Base-by-base conservation (phyloP, 257 asterid genomes). In the Solanum tacnaense region DNA sequence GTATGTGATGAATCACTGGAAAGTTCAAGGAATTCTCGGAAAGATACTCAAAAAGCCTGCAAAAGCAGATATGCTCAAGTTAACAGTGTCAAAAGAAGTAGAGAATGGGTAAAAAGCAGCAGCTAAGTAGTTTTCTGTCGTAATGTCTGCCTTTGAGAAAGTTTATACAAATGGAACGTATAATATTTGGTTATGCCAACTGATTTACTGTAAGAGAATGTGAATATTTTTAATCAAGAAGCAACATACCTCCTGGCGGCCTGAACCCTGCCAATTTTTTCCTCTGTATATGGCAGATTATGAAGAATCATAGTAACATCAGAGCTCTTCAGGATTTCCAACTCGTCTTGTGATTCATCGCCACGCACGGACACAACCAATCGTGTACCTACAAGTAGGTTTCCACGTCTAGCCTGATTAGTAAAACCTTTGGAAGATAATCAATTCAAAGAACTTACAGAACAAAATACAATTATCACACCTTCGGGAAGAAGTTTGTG, bases 41-140 rank as follows among this genome's bases (percentile, higher is more conserved):
- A 78, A 95, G 97, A 92, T 96, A 94, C 92, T 95, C 99, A 56
- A 97, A 97, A 89, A 97, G 92, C 98, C 99, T 97, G 99, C 92
- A 92, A 73, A 65, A 56, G 76, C 39, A 86, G 70, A 90, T 68
- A 84, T 32, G 72, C 18, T 86, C 89, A 72, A 67, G 58, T 34
- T 41, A 86, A 49, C 79, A 52, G 62, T 9, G 70, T 82, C 49
- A 27, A 62, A 6, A 73, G 36, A 84, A 73, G 38, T 65, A 23
- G 67, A 25, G 34, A 39, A 29, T 32, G 13, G 16, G 25, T 20
- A 11, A 44, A 15, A 25, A 65, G 20, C 32, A 87, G 46, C 58
- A 38, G 86, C 16, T 29, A 58, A 62, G 70, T 13, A 76, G 36
- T 16, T 38, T 65, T 29, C 25, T 65, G 65, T 12, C 8, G 27